phyloP scores from a whole-genome alignment of 2,329 filamentous ascomycete species.

The Botrytis galanthina region DNA sequence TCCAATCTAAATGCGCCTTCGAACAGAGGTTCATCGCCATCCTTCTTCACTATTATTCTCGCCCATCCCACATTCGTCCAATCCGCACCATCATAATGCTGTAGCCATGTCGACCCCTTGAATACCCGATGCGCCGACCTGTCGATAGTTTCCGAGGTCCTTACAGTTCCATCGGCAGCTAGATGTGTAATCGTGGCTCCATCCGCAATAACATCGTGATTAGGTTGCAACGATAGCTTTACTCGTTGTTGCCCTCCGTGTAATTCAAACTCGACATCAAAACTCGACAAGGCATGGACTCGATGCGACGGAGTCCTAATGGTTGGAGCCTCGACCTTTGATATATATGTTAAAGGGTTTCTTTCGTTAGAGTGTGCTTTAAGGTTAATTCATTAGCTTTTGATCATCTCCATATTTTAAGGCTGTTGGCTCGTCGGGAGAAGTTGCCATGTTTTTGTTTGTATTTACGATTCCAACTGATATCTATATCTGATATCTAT shows the following conservation, averaged over 20 bases:
- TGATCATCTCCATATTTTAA: conserved; percentile 11
- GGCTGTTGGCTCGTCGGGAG: conserved; percentile 2
- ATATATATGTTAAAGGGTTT: conserved; percentile 73
- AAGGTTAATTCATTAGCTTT: conserved; percentile 20
- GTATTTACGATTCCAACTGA: too few species aligned
- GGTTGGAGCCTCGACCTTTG: conserved; percentile 68
- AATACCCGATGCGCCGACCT: conserved; percentile 77
- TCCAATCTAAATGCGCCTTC: conserved; percentile 83
- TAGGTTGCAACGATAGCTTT: conserved; percentile 80
- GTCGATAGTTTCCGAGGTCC: conserved; percentile 64
- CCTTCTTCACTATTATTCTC: conserved; percentile 71
- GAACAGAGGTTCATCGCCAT: conserved; percentile 78
- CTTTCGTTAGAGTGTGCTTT: conserved; percentile 69
- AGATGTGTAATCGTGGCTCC: conserved; percentile 73
- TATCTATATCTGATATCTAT: background rate
- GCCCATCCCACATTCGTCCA: conserved; percentile 89
- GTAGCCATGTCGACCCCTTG: conserved; percentile 74
- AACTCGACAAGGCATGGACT: conserved; percentile 76
- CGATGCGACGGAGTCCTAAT: conserved; percentile 78
- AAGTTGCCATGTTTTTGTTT: background rate
- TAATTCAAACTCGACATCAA: conserved; percentile 80
- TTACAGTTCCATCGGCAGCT: conserved; percentile 66
- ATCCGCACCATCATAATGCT: conserved; percentile 54
- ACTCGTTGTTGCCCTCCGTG: conserved; percentile 66
- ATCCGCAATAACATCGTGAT: conserved; percentile 81